phyloP scores from a whole-genome alignment of 2,329 filamentous ascomycete species.

The Periconia macrospinosa region DNA sequence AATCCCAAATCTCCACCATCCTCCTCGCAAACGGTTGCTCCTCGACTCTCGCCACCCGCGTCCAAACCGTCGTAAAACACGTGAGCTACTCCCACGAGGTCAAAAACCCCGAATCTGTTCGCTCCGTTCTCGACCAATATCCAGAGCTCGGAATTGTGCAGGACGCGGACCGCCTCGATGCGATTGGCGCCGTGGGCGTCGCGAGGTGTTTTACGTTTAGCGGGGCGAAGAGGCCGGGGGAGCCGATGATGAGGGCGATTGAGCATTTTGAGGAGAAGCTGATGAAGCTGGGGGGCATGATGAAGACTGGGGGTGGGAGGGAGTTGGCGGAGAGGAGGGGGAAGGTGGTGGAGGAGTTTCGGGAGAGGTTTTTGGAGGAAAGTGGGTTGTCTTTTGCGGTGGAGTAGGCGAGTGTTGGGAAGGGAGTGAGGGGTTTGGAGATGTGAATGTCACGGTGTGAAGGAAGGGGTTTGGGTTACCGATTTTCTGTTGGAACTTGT shows the following conservation, averaged over 20 bases:
- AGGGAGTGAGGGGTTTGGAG: too few species aligned
- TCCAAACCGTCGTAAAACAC: constrained; percentile 73
- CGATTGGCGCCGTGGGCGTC: constrained; percentile 83
- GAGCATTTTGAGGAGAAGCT: constrained; percentile 42
- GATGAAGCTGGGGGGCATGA: constrained; percentile 34
- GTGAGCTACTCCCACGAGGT: constrained; percentile 79
- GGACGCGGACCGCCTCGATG: constrained; percentile 90
- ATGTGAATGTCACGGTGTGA: too few species aligned
- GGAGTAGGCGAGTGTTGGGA: background rate
- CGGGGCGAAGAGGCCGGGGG: constrained; percentile 48
- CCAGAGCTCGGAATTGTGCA: constrained; percentile 85
- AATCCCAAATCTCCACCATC: constrained; percentile 58
- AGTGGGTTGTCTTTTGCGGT: constrained; percentile 13
- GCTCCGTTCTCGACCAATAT: constrained; percentile 62
- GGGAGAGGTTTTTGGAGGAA: constrained; percentile 16
- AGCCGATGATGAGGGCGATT: constrained; percentile 37
- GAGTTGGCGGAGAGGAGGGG: constrained; percentile 15
- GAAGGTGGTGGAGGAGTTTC: constrained; percentile 17
- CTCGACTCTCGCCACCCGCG: constrained; percentile 61
- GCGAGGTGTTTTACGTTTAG: constrained; percentile 77
- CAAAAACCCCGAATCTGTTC: constrained; percentile 63
- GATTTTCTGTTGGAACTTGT: background rate
- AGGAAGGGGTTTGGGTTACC: too few species aligned
- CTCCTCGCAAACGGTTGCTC: constrained; percentile 61
- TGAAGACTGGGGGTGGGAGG: constrained; percentile 37